Base-by-base conservation (phyloP, 108 stramenopile genomes). In the Pelagomonas calceolata region DNA sequence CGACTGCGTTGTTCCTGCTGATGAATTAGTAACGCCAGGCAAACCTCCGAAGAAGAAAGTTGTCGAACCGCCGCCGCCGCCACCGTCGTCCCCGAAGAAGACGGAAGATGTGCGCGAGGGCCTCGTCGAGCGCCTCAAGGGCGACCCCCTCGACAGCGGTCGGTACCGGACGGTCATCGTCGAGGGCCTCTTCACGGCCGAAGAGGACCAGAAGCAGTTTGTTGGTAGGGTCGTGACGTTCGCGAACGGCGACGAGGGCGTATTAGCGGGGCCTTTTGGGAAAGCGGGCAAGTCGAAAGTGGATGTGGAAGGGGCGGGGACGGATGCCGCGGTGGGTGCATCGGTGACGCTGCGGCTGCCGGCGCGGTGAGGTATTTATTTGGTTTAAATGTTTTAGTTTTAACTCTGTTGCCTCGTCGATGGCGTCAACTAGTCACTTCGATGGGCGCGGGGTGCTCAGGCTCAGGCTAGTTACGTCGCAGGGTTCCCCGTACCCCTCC, bases 221-320 rank as follows among this genome's bases (percentile, higher is more conserved):
- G 83, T 82, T 32, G 93, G 92, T 26, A 66, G 72, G 29, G 78
- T 70, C 0, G 66, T 78, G 45, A 77, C 84, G 33, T 66, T 81
- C 0, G 78, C 75, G 39, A 90, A 86, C 21, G 80, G 82, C 31
- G 90, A 90, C 68, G 83, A 77, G 75, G 95, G 93, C 30, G 36
- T 32, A 14, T 74, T 96, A 46, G 65, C 74, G 32, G 93, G 90
- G 26, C 81, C 95, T 0, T 96, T 96, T 74, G 95, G 93, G 0
- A 96, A 96, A 75, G 89, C 91, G 74, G 95, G 95, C 30, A 96
- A 96, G 73, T 94, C 92, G 80, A 96, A 94, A 69, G 95, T 96
- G 26, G 69, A 69, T 7, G 93, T 94, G 69, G 75, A 80, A 60
- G n/a, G n/a, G n/a, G 66, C 81, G n/a, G 92, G 92, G 36, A 65